Percentiles rank a stretch among this genome's conserved stretches.
These are phyloP conservation scores for Echinosophora koreensis DNA, from an alignment of 306 rosid genomes.

Conservation along the genomic window DNA sequence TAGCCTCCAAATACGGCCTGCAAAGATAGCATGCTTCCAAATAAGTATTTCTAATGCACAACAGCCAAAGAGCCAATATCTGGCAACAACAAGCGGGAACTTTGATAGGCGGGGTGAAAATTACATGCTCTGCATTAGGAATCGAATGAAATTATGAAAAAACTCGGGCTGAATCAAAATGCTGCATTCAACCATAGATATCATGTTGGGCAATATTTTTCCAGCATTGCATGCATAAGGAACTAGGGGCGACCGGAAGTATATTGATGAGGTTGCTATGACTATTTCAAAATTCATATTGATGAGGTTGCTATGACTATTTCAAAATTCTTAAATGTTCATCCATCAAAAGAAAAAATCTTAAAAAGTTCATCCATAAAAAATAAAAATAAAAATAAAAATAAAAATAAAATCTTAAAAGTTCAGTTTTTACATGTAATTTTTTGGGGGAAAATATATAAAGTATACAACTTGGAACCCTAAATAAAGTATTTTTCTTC, in stretches of 20 bases:
- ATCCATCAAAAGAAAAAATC: too few relatives aligned
- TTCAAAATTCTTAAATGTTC: too few relatives aligned
- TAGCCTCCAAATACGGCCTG: constrained; percentile 34
- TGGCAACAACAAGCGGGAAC: background rate
- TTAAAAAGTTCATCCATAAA: too few relatives aligned
- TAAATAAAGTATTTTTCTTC: background rate
- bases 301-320: too few relatives aligned
- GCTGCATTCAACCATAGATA: constrained; percentile 39
- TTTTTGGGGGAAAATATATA: too few relatives aligned
- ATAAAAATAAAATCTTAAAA: too few relatives aligned
- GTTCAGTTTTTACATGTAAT: background rate
- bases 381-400: too few relatives aligned
- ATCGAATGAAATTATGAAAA: background rate
- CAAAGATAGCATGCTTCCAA: constrained; percentile 33
- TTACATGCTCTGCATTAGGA: constrained; percentile 15
- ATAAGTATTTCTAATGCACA: constrained; percentile 19
- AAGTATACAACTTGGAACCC: too few relatives aligned
- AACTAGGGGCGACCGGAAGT: background rate
- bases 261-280: background rate
- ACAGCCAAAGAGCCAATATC: constrained; percentile 12
- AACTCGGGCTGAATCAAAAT: constrained; percentile 18
- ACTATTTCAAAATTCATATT: background rate
- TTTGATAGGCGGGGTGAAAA: background rate
- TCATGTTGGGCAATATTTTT: constrained; percentile 25
- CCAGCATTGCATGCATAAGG: background rate